Evolutionary conservation across 140 eudicot species (phyloP).

Genomic region (Oenanthe javanica): DNA sequence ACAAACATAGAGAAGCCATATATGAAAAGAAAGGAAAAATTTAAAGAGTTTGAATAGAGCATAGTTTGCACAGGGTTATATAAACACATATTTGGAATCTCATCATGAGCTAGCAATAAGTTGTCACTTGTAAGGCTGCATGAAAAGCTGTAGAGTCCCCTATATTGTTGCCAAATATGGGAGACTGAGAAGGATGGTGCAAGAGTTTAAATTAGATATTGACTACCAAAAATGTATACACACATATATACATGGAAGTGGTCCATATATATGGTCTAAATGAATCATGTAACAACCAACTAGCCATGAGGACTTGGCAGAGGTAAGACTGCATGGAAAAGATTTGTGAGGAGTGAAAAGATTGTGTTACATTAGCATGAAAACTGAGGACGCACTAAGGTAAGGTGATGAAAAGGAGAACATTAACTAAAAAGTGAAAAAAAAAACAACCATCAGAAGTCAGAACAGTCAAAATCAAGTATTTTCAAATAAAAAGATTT

Average conservation of each 20-base stretch:
- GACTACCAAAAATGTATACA: background rate
- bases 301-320: background rate
- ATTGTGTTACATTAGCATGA: background rate
- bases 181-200: background rate
- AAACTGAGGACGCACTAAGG: background rate
- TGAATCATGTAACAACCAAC: background rate
- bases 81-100: conserved; percentile 1
- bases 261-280: background rate
- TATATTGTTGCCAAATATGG: background rate
- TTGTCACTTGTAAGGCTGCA: conserved; percentile 9
- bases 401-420: background rate
- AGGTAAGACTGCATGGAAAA: background rate
- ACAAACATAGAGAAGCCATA: conserved; percentile 12
- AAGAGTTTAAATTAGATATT: background rate
- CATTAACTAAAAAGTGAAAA: background rate
- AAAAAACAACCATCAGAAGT: background rate
- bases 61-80: background rate
- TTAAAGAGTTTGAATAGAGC: background rate
- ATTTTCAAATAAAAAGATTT: background rate
- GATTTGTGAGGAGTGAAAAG: background rate
- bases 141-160: conserved; percentile 7
- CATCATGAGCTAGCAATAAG: conserved; percentile 2
- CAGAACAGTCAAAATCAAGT: conserved; percentile 20
- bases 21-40: background rate
- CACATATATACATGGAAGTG: background rate